Evolutionary conservation across 805 yeast species (phyloP).

Genomic region (Candida palmyrensis): DNA sequence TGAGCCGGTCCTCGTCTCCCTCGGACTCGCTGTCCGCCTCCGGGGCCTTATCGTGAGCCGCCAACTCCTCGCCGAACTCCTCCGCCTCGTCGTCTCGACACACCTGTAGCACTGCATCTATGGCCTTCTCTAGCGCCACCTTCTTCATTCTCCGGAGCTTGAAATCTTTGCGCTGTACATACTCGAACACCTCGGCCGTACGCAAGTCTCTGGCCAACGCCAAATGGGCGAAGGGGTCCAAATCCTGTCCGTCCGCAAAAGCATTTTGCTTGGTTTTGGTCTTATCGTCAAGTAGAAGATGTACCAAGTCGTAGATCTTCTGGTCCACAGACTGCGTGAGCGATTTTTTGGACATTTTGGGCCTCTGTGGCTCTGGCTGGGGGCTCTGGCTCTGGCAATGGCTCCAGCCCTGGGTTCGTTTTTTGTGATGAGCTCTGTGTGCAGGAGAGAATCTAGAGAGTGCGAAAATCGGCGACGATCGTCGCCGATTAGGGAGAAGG

Average conservation of each 20-base stretch:
- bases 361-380: neutral
- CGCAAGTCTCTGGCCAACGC: conserved; percentile 61
- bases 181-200: conserved; percentile 47
- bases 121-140: conserved; percentile 54
- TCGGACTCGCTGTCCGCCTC: conserved; percentile 37
- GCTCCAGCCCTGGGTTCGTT: no score
- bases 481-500: no score
- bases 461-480: no score
- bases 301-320: conserved; percentile 51
- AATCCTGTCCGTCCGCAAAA: conserved; percentile 22
- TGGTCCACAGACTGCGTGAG: conserved; percentile 38
- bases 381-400: no score
- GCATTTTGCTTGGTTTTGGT: conserved; percentile 38
- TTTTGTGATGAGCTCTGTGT: no score
- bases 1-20: conserved; percentile 41
- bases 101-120: conserved; percentile 52
- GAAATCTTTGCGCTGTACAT: conserved; percentile 60
- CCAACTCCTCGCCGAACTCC: conserved; percentile 41
- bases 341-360: conserved; percentile 5
- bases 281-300: conserved; percentile 54
- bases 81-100: conserved; percentile 58
- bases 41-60: conserved; percentile 13
- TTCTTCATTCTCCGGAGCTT: conserved; percentile 68
- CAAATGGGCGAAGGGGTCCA: conserved; percentile 37
- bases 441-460: no score